Conservation (phyloP, 2,329 filamentous ascomycete genomes). For the Myotisia sp. region DNA sequence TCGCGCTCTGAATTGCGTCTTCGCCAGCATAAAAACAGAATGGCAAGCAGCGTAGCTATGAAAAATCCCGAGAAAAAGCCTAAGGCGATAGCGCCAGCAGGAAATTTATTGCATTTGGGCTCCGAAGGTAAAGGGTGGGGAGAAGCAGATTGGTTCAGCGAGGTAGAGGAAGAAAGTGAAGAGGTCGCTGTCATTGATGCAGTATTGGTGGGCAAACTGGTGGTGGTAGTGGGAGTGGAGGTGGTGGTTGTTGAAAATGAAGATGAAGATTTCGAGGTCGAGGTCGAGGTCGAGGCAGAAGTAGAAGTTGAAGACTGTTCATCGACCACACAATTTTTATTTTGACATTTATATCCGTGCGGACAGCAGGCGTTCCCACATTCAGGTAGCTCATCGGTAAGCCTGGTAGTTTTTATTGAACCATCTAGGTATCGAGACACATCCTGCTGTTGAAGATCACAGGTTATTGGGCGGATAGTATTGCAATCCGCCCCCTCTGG, state of each 20-base stretch:
- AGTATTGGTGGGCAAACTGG: constrained; percentile 15
- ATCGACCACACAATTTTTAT: constrained; percentile 13
- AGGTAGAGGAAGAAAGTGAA: constrained; percentile 13
- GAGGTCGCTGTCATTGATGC: constrained; percentile 1
- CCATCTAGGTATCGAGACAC: constrained; percentile 24
- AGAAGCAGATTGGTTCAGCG: neutral
- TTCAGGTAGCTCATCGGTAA: constrained; percentile 26
- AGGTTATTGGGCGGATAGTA: constrained; percentile 30
- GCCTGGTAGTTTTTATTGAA: constrained; percentile 29
- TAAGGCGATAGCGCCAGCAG: constrained; percentile 27
- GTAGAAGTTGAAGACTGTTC: constrained; percentile 16
- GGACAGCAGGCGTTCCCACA: constrained; percentile 34
- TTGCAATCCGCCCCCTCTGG: constrained; percentile 29
- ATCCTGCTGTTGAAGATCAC: constrained; percentile 31
- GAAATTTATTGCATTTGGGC: constrained; percentile 25
- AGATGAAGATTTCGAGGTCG: constrained; percentile 14
- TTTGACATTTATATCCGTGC: constrained; percentile 33
- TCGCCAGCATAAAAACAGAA: constrained; percentile 34
- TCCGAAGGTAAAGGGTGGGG: constrained; percentile 12
- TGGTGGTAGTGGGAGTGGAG: constrained; percentile 12
- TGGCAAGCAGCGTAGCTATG: constrained; percentile 37
- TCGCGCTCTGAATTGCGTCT: constrained; percentile 14
- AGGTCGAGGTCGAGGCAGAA: constrained; percentile 13
- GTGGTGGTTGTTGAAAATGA: constrained; percentile 13
- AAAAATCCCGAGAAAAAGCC: constrained; percentile 35